Percentiles rank a stretch among this genome's conserved stretches.
Evolutionary conservation across 2,329 filamentous ascomycete species (phyloP).

Genomic region (Ophiostoma pallidulum): DNA sequence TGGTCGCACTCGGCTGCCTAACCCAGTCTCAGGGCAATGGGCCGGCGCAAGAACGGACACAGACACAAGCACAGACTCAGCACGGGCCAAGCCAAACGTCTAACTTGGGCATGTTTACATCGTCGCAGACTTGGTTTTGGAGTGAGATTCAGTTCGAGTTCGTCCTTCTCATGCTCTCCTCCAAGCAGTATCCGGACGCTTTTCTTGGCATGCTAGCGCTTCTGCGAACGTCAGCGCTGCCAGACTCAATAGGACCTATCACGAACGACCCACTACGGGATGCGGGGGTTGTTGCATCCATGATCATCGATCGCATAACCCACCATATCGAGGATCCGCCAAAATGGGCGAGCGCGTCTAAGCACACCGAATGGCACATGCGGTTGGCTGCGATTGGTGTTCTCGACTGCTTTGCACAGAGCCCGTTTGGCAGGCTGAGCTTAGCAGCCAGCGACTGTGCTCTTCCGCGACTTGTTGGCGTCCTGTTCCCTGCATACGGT

Average conservation of each 20-base stretch:
- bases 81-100: slow-evolving; percentile 15
- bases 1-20: slow-evolving; percentile 51
- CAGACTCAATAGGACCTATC: slow-evolving; percentile 58
- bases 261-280: slow-evolving; percentile 31
- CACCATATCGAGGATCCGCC: slow-evolving; percentile 51
- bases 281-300: slow-evolving; percentile 32
- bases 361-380: slow-evolving; percentile 32
- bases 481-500: slow-evolving; percentile 12
- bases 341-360: slow-evolving; percentile 26
- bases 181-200: slow-evolving; percentile 54
- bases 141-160: slow-evolving; percentile 55
- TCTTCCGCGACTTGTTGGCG: slow-evolving; percentile 59
- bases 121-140: slow-evolving; percentile 51
- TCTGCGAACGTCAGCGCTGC: slow-evolving; percentile 55
- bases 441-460: slow-evolving; percentile 60
- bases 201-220: slow-evolving; percentile 56
- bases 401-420: slow-evolving; percentile 50
- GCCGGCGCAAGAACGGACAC: no score
- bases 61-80: slow-evolving; percentile 16
- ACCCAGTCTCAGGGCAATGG: slow-evolving; percentile 20
- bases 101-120: slow-evolving; percentile 15
- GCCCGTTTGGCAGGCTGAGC: slow-evolving; percentile 52
- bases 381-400: slow-evolving; percentile 41
- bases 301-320: slow-evolving; percentile 53
- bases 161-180: slow-evolving; percentile 56